Conservation (phyloP, 129 eudicot species). For the Tanacetum coccineum region DNA sequence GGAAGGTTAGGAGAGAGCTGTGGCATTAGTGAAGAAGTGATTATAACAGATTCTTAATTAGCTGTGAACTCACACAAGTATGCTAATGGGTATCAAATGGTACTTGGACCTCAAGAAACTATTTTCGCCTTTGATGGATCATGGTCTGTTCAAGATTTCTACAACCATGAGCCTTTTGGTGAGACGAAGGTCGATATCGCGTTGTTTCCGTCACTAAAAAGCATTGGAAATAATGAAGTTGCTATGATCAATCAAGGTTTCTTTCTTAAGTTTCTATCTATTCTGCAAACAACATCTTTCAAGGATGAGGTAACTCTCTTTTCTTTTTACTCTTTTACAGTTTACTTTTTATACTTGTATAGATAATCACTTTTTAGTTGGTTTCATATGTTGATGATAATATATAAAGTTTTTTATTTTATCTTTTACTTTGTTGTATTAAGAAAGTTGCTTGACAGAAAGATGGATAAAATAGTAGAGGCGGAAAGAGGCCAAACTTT, state of each 20-base stretch:
- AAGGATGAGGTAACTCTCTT: constrained; percentile 42
- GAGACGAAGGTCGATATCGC: constrained; percentile 41
- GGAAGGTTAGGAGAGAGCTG: constrained; percentile 37
- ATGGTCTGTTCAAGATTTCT: constrained; percentile 51
- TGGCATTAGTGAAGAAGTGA: constrained; percentile 39
- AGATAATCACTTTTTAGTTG: too few relatives aligned
- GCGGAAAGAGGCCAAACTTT: too few relatives aligned
- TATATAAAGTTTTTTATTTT: too few relatives aligned
- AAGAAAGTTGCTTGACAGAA: too few relatives aligned
- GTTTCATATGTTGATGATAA: too few relatives aligned
- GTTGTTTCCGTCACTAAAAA: constrained; percentile 60
- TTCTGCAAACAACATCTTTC: constrained; percentile 33
- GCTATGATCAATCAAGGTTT: constrained; percentile 61
- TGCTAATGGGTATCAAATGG: constrained; percentile 13
- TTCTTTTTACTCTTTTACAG: background rate
- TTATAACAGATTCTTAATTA: constrained; percentile 47
- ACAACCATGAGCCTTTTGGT: constrained; percentile 50
- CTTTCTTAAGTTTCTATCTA: constrained; percentile 40
- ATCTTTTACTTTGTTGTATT: too few relatives aligned
- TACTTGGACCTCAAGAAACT: constrained; percentile 23
- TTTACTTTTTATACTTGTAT: too few relatives aligned
- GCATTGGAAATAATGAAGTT: constrained; percentile 48
- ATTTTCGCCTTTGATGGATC: constrained; percentile 67
- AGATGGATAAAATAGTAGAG: too few relatives aligned
- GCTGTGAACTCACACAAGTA: constrained; percentile 58